Conservation (phyloP, 345 rosid species). For the Eucalyptus regnans region DNA sequence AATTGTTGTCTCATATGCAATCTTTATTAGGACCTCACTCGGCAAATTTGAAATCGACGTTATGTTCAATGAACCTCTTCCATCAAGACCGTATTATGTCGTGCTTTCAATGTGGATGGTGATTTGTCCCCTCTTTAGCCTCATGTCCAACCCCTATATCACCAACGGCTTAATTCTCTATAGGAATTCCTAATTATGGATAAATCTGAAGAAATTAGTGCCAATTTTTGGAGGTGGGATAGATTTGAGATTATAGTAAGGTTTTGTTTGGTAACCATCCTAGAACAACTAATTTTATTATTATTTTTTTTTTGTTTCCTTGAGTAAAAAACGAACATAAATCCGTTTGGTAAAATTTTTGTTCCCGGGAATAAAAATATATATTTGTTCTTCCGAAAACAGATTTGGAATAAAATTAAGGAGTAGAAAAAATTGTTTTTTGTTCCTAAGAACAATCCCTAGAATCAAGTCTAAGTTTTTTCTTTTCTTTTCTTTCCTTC, state of each 20-base stretch:
- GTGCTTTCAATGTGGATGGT: not conserved
- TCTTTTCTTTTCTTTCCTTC: not conserved
- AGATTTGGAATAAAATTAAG: not conserved
- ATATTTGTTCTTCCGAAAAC: fast-evolving
- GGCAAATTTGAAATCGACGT: not conserved
- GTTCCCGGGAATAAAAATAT: fast-evolving
- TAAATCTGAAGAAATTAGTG: not conserved
- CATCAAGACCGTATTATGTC: not conserved
- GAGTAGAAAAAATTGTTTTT: no score
- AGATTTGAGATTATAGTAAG: not conserved
- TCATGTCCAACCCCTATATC: not conserved
- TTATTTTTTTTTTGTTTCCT: no score
- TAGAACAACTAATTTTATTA: no score
- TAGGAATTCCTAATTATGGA: not conserved
- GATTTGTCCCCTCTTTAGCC: not conserved
- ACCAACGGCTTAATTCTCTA: not conserved
- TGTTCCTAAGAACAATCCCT: no score
- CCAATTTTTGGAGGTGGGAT: not conserved
- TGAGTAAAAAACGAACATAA: no score
- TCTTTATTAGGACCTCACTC: not conserved
- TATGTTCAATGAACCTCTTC: not conserved
- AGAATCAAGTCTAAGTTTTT: not conserved
- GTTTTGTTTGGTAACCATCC: no score
- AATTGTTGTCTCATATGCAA: not conserved
- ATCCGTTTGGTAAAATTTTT: fast-evolving